Evolutionary conservation across 177 flowering plant species (phyloP), one percentile per base, ranked within the genome.

Genomic region (Vitis hybrid): DNA sequence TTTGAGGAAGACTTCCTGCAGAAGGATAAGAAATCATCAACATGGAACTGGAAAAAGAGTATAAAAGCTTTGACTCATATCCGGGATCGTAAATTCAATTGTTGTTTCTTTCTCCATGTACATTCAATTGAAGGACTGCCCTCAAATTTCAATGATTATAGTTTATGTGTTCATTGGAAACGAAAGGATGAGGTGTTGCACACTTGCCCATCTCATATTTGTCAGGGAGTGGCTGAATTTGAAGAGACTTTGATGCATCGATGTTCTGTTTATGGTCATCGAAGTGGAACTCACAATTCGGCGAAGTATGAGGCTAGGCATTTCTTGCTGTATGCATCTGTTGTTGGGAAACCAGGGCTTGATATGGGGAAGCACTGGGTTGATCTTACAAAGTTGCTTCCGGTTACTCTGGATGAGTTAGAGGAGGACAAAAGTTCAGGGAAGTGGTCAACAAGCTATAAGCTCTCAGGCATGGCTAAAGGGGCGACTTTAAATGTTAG

Each of bases 41-140:
- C 83, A 49, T 89, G 97, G 97, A 85, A 81, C 69, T 94, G 97
- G 98, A 91, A 88, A 83, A 91, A 87, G 79, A 84, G 95, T 16
- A 78, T 92, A 35, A 86, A 86, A 80, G 90, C 92, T 35, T 75
- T 94, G 19, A 70, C 92, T 21, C 88, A 88, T 72, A 80, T 85
- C 67, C 67, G 92, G 69, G 74, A 84, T 73, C 82, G 82, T 21
- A 81, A 86, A 66, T 94, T 88, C 62, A 76, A 80, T 72, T 87
- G 94, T 72, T 70, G 79, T 71, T 94, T 94, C 80, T 86, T 86
- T 57, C 87, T 91, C 15, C 87, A 86, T 66, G 97, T 89, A 3
- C 98, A 89, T 79, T 86, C 88, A 0, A 74, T 94, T 27, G 91
- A 91, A 72, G 90, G 88, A 4, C 75, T 94, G 71, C 83, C 92